Conservation (phyloP, 2,329 filamentous ascomycete species). For the Venturia pyrina region DNA sequence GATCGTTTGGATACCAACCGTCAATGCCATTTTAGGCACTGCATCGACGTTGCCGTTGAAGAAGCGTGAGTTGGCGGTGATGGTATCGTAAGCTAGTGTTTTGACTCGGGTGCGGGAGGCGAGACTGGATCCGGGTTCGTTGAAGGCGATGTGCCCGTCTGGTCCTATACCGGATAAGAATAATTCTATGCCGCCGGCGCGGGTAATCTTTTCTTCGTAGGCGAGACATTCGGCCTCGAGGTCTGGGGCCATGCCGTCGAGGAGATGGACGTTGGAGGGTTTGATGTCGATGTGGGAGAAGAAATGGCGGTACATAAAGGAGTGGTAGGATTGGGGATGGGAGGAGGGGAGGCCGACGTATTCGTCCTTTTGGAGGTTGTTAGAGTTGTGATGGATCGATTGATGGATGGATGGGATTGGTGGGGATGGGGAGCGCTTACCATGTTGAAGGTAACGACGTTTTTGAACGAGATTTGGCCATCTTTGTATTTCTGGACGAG, state of each 20-base stretch:
- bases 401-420: too few species aligned
- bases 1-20: slow-evolving; percentile 75
- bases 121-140: slow-evolving; percentile 74
- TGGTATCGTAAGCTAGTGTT: slow-evolving; percentile 79
- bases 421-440: too few species aligned
- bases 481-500: too few species aligned
- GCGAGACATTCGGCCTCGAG: slow-evolving; percentile 66
- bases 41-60: slow-evolving; percentile 64
- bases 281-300: slow-evolving; percentile 77
- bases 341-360: slow-evolving; percentile 76
- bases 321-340: slow-evolving; percentile 79
- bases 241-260: slow-evolving; percentile 69
- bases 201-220: slow-evolving; percentile 70
- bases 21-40: slow-evolving; percentile 74
- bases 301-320: slow-evolving; percentile 89
- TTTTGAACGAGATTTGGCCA: too few species aligned
- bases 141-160: slow-evolving; percentile 84
- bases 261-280: slow-evolving; percentile 73
- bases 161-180: slow-evolving; percentile 79
- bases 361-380: slow-evolving; percentile 72
- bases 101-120: slow-evolving; percentile 73
- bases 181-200: slow-evolving; percentile 69
- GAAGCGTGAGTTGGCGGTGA: slow-evolving; percentile 76
- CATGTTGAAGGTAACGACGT: too few species aligned
- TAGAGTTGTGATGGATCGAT: not conserved